Percentiles rank a stretch among this genome's conserved stretches.
These are phyloP conservation scores for Vachellia collinsii DNA, from an alignment of 306 rosid species.

Conservation along the genomic window DNA sequence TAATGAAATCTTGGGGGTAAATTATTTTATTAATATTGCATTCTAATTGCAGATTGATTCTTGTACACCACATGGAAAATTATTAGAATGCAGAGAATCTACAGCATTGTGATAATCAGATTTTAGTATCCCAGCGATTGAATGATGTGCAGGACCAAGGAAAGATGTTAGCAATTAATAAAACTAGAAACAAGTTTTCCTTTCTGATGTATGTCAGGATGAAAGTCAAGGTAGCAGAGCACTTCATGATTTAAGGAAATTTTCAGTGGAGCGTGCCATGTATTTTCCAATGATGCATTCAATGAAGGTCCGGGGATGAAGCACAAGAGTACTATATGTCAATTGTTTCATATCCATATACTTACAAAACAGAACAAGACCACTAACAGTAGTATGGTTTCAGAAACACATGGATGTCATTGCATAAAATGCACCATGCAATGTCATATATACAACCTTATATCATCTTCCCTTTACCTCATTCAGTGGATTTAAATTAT, in stretches of 20 bases:
- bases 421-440: background rate
- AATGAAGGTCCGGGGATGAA: background rate
- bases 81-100: slow-evolving; percentile 29
- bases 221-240: background rate
- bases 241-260: background rate
- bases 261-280: background rate
- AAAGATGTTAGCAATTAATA: slow-evolving; percentile 22
- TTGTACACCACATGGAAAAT: slow-evolving; percentile 29
- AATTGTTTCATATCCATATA: background rate
- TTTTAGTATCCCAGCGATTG: slow-evolving; percentile 33
- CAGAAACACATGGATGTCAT: background rate
- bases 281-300: background rate
- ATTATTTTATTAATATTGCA: slow-evolving; percentile 19
- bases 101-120: slow-evolving; percentile 20
- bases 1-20: slow-evolving; percentile 5
- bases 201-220: background rate
- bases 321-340: background rate
- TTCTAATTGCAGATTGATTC: slow-evolving; percentile 21
- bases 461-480: slow-evolving; percentile 2
- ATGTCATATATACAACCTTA: slow-evolving; percentile 16
- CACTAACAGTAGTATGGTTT: background rate
- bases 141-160: slow-evolving; percentile 24
- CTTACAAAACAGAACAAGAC: background rate
- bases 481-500: slow-evolving; percentile 21
- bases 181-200: slow-evolving; percentile 21